Evolutionary conservation across 169 alveolate genomes (phyloP), one percentile per base, ranked within the genome.

Genomic region (Babesia divergens): DNA sequence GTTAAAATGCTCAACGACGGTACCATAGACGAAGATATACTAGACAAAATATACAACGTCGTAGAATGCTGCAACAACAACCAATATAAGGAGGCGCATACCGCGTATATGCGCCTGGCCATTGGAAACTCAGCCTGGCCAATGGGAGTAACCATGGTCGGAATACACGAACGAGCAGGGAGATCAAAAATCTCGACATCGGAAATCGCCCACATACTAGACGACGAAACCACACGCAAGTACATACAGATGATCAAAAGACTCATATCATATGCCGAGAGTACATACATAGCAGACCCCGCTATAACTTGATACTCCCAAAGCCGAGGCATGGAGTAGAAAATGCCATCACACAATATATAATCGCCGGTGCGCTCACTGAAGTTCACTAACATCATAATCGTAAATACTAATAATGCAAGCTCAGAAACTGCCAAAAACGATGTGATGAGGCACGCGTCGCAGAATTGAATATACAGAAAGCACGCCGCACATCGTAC

Each of bases 61-160:
- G 72, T 75, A 6, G 70, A 51, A 20, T 65, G 65, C 18, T 65
- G 77, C 31, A 70, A 65, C 11, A 53, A 22, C 22, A 44, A 58
- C 11, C 65, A 75, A 2, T 75, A 47, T 24, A 42, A 55, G 35
- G 70, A 49, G 29, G 85, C 85, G 16, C 80, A 75, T 20, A 80
- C 64, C 22, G 71, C 79, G 22, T 75, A 93, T 82, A 83, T 92
- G 75, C 82, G 89, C 29, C 95, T 95, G 40, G 95, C 97, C 54
- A 95, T 95, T 42, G 98, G 98, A 16, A 94, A 94, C 83, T 97
- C 98, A n/a, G 96, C 98, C 6, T 95, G 98, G 98, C 98, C 97
- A 24, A 86, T 86, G 95, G 98, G 98, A 11, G 97, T 95, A 18
- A 94, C 97, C 40, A 94, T 92, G 96, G 97, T 95, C 49, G 97